These are phyloP conservation scores for Pseudocohnilembus persalinus DNA, from an alignment of 169 alveolate species.

Conservation along the genomic window DNA sequence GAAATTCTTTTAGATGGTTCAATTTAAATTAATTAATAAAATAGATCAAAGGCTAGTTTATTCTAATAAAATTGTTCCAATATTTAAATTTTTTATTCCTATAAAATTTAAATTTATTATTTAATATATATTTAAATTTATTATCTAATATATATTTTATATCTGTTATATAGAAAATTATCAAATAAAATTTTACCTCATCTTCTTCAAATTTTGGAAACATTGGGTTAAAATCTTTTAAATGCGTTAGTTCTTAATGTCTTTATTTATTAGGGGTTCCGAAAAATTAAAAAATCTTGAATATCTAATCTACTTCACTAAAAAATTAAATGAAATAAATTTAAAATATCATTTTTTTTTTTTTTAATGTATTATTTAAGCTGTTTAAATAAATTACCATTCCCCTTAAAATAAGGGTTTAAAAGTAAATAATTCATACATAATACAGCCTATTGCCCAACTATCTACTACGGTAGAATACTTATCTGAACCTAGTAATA, in stretches of 20 bases:
- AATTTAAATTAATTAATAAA: constrained; percentile 27
- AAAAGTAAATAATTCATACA: constrained; percentile 60
- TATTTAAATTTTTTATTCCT: too few species aligned
- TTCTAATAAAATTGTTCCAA: too few species aligned
- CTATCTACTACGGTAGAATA: constrained; percentile 68
- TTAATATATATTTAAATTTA: too few species aligned
- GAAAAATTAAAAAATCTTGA: constrained; percentile 55
- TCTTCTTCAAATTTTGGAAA: constrained; percentile 46
- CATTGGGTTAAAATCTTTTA: constrained; percentile 54
- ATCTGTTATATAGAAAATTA: too few species aligned
- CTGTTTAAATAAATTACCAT: constrained; percentile 38
- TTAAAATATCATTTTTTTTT: too few species aligned
- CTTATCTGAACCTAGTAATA: constrained; percentile 59
- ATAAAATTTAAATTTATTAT: too few species aligned
- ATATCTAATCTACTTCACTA: constrained; percentile 49
- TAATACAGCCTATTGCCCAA: constrained; percentile 74
- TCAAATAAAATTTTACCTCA: constrained; percentile 18
- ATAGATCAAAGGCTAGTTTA: constrained; percentile 31
- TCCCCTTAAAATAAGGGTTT: constrained; percentile 65
- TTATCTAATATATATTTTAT: too few species aligned
- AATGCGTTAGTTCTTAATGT: constrained; percentile 57
- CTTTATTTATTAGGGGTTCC: constrained; percentile 63
- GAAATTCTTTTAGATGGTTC: constrained; percentile 55
- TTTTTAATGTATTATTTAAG: too few species aligned
- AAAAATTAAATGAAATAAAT: too few species aligned